These are phyloP conservation scores for Candida tallmaniae DNA, from an alignment of 805 yeast genomes.

Conservation along the genomic window DNA sequence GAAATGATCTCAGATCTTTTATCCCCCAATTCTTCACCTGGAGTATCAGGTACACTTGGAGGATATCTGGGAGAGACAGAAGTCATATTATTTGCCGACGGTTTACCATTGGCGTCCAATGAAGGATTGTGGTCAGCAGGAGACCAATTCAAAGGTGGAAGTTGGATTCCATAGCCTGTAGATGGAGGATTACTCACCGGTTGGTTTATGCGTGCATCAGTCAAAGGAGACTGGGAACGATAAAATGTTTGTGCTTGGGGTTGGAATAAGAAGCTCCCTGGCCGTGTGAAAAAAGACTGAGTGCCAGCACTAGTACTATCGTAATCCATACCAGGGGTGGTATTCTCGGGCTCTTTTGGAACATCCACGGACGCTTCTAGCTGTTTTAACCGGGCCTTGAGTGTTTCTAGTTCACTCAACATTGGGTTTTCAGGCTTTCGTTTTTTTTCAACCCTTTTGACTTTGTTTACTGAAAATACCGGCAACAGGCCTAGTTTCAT, in stretches of 20 bases:
- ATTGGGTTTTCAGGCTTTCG: not conserved
- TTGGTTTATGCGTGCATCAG: no score
- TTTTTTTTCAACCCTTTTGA: not conserved
- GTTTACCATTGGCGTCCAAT: not conserved
- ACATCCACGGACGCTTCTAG: conserved; percentile 31
- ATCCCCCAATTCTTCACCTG: not conserved
- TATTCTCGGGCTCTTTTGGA: not conserved
- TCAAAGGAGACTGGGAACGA: no score
- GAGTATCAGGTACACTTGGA: not conserved
- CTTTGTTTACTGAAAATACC: not conserved
- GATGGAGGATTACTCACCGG: not conserved
- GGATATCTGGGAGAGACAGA: not conserved
- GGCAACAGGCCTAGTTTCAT: not conserved
- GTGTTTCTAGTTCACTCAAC: conserved; percentile 24
- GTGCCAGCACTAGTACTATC: not conserved
- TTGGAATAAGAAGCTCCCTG: conserved; percentile 4
- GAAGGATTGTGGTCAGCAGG: not conserved
- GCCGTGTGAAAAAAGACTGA: not conserved
- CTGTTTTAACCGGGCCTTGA: conserved; percentile 38
- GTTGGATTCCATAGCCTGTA: conserved; percentile 1
- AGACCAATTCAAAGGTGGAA: conserved; percentile 12
- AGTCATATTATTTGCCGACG: not conserved
- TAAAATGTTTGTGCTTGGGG: conserved; percentile 27
- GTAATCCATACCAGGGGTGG: not conserved
- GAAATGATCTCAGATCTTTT: not conserved